phyloP scores from a whole-genome alignment of 176 grass and related monocot genomes.

The Elymus sibiricus region DNA sequence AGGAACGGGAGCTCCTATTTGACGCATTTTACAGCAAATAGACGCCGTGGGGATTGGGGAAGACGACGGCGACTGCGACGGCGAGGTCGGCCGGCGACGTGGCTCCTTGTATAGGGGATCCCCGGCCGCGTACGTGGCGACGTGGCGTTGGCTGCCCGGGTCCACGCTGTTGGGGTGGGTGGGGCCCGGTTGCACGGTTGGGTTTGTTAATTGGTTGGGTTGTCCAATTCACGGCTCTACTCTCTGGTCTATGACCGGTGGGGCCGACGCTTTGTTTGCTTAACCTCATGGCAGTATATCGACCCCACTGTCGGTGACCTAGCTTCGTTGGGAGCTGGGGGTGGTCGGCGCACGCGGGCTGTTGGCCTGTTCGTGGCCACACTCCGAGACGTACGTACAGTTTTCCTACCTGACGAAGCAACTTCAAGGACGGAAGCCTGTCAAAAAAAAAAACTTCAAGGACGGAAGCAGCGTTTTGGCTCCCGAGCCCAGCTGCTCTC shows the following conservation, averaged over 20 bases:
- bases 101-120: conserved; percentile 28
- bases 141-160: neutral
- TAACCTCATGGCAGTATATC: too few relatives aligned
- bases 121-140: conserved; percentile 39
- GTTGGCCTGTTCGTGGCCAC: too few relatives aligned
- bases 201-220: neutral
- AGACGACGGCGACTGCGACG: conserved; percentile 10
- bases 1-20: too few relatives aligned
- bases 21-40: too few relatives aligned
- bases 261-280: neutral
- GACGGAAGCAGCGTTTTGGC: neutral
- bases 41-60: conserved; percentile 7
- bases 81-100: conserved; percentile 20
- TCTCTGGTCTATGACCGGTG: neutral
- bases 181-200: conserved; percentile 4
- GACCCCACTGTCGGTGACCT: neutral
- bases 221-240: neutral
- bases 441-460: too few relatives aligned
- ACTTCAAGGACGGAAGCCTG: neutral
- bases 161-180: conserved; percentile 20
- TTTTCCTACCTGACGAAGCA: neutral
- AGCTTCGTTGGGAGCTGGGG: too few relatives aligned
- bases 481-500: neutral
- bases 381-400: too few relatives aligned
- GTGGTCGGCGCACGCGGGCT: too few relatives aligned